Evolutionary conservation across 352 stramenopile species (phyloP), one percentile per base, ranked within the genome.

Genomic region (Phytophthora brassicae): DNA sequence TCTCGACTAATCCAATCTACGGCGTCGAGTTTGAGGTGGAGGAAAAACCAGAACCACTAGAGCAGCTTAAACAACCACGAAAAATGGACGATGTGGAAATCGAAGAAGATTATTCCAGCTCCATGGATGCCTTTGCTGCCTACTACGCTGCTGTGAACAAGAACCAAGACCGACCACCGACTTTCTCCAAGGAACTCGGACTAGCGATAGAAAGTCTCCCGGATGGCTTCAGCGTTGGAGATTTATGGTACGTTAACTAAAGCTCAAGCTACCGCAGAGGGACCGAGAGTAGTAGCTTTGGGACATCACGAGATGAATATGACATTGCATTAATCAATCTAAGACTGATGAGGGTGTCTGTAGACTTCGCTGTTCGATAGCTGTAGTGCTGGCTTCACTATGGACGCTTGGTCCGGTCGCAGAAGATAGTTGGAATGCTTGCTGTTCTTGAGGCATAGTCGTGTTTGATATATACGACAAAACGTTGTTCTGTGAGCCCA

Each of bases 111-210:
- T 78, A 95, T 20, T 76, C 75, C 26, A 90, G 87, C 58, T 92
- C 77, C 38, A 92, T 89, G 69, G 89, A 95, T 39, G 86, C 85
- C 5, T 94, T 97, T 50, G 90, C 92, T 12, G 88, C 88, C 2
- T 98, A 97, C 67, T 96, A 95, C 45, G 87, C 90, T 1, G 85
- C 90, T 7, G 74, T 88, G 9, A 88, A 92, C 68, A 93, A 94
- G 69, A 83, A 91, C 48, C 70, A 88, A 48, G 84, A 97, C 47
- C 86, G 86, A 23, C 70, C 68, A 4, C 70, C 79, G 0, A 77
- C 83, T 24, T 97, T 83, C 52, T 88, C 86, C 29, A 81, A 87
- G 29, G 85, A 92, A 14, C 73, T 97, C 14, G 85, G 90, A 11
- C 72, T 97, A 12, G 89, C 89, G 6, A 84, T 97, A 35, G 90